phyloP scores from a whole-genome alignment of 306 rosid species.

The Rosa multiflora region DNA sequence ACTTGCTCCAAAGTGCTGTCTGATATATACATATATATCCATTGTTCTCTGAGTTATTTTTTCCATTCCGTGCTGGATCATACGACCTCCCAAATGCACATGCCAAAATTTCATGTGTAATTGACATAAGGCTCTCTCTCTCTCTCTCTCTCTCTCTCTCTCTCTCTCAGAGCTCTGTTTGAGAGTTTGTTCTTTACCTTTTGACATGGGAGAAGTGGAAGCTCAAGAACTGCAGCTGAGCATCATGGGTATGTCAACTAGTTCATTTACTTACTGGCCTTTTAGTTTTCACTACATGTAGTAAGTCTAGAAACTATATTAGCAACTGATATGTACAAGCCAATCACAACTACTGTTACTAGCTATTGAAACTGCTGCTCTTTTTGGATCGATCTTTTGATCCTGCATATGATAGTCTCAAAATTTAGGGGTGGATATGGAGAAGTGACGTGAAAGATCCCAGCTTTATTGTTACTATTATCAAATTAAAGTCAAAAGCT shows the following conservation, averaged over 20 bases:
- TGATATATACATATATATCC: no score
- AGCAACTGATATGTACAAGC: no score
- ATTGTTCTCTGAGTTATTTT: not conserved
- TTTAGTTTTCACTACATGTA: not conserved
- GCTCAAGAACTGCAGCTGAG: slow-evolving; percentile 23
- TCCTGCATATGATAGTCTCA: not conserved
- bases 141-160: not conserved
- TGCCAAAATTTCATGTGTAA: not conserved
- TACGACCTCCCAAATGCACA: not conserved
- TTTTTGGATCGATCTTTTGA: not conserved
- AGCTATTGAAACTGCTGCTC: not conserved
- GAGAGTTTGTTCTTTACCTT: slow-evolving; percentile 12
- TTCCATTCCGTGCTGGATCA: not conserved
- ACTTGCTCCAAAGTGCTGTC: not conserved
- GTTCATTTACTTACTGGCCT: not conserved
- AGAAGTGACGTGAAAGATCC: not conserved
- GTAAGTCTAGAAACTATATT: not conserved
- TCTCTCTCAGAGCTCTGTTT: not conserved
- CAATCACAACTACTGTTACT: not conserved
- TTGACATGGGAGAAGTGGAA: slow-evolving; percentile 25
- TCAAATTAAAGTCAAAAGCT: not conserved
- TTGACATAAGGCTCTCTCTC: not conserved
- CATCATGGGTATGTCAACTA: slow-evolving; percentile 20
- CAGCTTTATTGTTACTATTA: slow-evolving; percentile 1
- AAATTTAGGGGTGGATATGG: not conserved